These are phyloP conservation scores for Penicillium nucicola DNA, from an alignment of 495 filamentous ascomycete genomes.

Conservation along the genomic window DNA sequence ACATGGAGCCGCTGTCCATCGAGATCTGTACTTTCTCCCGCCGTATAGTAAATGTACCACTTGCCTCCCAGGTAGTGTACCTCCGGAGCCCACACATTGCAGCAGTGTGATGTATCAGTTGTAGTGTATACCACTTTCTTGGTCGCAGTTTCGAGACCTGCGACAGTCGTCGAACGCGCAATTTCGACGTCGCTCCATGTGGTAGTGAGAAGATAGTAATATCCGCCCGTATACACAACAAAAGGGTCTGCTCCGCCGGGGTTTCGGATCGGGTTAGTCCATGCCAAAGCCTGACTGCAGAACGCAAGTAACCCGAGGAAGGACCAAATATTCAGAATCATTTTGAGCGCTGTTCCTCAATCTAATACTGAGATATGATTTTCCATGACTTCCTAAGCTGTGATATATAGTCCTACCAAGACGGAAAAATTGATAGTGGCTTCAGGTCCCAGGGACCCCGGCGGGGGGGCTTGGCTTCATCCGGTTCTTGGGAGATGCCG, in stretches of 20 bases:
- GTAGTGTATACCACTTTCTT: slow-evolving; percentile 47
- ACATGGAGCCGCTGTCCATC: slow-evolving; percentile 15
- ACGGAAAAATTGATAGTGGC: too few species aligned
- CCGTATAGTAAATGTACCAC: slow-evolving; percentile 47
- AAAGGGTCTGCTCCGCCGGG: slow-evolving; percentile 40
- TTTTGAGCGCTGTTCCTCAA: too few species aligned
- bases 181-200: slow-evolving; percentile 50
- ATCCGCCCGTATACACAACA: slow-evolving; percentile 46
- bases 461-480: too few species aligned
- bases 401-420: too few species aligned
- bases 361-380: too few species aligned
- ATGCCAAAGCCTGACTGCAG: slow-evolving; percentile 3
- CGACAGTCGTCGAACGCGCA: slow-evolving; percentile 45
- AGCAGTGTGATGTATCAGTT: slow-evolving; percentile 33
- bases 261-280: slow-evolving; percentile 30
- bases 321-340: too few species aligned
- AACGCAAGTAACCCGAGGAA: too few species aligned
- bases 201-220: slow-evolving; percentile 51
- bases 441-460: too few species aligned
- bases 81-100: slow-evolving; percentile 58
- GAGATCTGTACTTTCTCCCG: slow-evolving; percentile 12
- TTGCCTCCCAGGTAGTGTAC: slow-evolving; percentile 44
- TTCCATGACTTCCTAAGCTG: too few species aligned
- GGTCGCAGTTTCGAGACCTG: slow-evolving; percentile 43
- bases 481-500: too few species aligned